Percentiles rank a stretch among this genome's conserved stretches.
Conservation (phyloP, 306 rosid species). For the Myrica gale region DNA sequence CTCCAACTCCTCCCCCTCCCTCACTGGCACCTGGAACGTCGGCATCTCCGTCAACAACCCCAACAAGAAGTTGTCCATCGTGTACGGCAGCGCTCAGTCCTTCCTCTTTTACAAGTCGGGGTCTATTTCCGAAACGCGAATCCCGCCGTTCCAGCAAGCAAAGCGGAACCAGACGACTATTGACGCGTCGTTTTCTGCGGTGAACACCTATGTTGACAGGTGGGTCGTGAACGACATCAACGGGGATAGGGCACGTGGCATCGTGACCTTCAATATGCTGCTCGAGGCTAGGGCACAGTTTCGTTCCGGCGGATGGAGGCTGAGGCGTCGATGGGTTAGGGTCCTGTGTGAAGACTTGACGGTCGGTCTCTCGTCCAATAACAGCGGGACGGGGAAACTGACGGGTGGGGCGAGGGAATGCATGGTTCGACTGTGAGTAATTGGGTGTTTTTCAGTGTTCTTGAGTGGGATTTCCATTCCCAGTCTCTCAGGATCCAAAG, state of each 20-base stretch:
- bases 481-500: not conserved
- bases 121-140: constrained; percentile 35
- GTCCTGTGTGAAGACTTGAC: constrained; percentile 50
- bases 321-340: constrained; percentile 52
- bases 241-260: constrained; percentile 34
- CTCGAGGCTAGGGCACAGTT: constrained; percentile 49
- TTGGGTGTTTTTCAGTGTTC: not conserved
- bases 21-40: constrained; percentile 60
- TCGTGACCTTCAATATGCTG: constrained; percentile 51
- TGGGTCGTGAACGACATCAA: constrained; percentile 26
- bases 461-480: not conserved
- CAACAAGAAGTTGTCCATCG: constrained; percentile 65
- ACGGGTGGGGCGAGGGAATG: constrained; percentile 46
- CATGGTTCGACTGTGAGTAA: constrained; percentile 57
- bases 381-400: constrained; percentile 44
- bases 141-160: constrained; percentile 58
- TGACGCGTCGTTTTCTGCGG: constrained; percentile 49
- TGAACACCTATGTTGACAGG: constrained; percentile 23
- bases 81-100: constrained; percentile 44
- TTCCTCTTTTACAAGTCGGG: constrained; percentile 26
- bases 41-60: constrained; percentile 52
- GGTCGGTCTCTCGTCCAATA: constrained; percentile 39
- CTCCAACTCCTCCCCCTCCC: constrained; percentile 25
- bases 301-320: constrained; percentile 68
- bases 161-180: constrained; percentile 31